A percentile compares a stretch with the other conserved stretches of the same genome.
phyloP scores from a whole-genome alignment of 2,329 filamentous ascomycete genomes.

The Diaporthe sp. region DNA sequence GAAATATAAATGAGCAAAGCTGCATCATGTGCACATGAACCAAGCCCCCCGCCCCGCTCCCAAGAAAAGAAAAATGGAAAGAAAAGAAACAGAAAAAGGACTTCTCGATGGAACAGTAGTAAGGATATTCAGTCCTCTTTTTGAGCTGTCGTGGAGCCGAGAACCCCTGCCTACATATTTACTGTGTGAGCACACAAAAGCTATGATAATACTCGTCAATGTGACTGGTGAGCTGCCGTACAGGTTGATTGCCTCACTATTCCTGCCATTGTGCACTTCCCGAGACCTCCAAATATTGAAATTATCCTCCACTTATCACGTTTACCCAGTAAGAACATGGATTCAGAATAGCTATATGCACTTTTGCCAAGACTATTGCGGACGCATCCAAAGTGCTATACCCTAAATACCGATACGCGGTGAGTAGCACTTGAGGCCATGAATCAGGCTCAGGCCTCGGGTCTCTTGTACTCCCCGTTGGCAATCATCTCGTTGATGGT shows the following conservation, averaged over 20 bases:
- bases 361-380: not conserved
- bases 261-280: not conserved
- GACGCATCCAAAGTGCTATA: not conserved
- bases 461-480: constrained; percentile 41
- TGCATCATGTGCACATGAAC: no score
- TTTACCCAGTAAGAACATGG: not conserved
- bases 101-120: not conserved
- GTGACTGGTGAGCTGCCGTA: not conserved
- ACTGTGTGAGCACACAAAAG: not conserved
- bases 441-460: not conserved
- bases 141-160: no score
- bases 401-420: no score
- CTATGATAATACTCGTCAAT: not conserved
- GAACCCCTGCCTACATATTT: no score
- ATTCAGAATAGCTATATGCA: not conserved
- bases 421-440: not conserved
- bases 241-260: not conserved
- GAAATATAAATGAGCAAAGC: not conserved
- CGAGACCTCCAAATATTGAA: no score
- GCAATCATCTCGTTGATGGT: constrained; percentile 41
- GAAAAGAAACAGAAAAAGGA: no score
- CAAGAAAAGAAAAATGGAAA: no score
- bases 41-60: no score
- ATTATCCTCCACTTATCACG: not conserved
- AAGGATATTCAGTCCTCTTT: no score